A percentile compares a stretch with the other conserved stretches of the same genome.
These are phyloP conservation scores for Didymella segeticola DNA, from an alignment of 2,329 filamentous ascomycete genomes.

Conservation along the genomic window DNA sequence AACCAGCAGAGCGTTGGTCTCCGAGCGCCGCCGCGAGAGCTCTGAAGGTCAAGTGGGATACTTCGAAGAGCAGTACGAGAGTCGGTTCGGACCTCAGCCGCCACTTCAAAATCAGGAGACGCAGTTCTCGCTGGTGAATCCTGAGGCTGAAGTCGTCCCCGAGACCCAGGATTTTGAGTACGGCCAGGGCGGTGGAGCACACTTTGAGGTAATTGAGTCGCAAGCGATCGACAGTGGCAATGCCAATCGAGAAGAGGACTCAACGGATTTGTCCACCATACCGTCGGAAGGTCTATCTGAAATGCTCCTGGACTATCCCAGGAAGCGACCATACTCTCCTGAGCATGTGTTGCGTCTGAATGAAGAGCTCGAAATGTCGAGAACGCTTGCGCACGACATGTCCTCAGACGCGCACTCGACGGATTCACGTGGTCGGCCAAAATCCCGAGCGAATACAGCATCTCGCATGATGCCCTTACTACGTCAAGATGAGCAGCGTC, in stretches of 20 bases:
- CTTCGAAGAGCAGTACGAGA: conserved; percentile 15
- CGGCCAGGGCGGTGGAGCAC: background rate
- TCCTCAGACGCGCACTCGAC: conserved; percentile 12
- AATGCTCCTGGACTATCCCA: conserved; percentile 4
- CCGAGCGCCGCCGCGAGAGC: background rate
- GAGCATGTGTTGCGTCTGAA: background rate
- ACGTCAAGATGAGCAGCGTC: background rate
- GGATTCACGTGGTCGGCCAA: conserved; percentile 27
- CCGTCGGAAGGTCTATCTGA: conserved; percentile 20
- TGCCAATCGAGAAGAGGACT: background rate
- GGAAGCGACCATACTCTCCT: background rate
- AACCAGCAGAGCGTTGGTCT: background rate
- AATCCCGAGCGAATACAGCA: conserved; percentile 42
- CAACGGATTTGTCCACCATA: conserved; percentile 18
- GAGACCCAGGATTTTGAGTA: conserved; percentile 22
- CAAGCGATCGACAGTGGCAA: background rate
- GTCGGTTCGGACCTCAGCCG: conserved; percentile 5
- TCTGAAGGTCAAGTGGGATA: background rate
- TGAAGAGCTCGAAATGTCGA: background rate
- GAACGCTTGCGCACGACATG: background rate
- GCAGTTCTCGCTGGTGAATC: conserved; percentile 6
- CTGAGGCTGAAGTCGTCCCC: conserved; percentile 8
- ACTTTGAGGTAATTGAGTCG: background rate
- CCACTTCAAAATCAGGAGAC: conserved; percentile 4
- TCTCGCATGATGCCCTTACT: conserved; percentile 36